Evolutionary conservation across 1,284 basidiomycete species (phyloP), one percentile per base, ranked within the genome.

Genomic region (Laetiporus sulphureus): DNA sequence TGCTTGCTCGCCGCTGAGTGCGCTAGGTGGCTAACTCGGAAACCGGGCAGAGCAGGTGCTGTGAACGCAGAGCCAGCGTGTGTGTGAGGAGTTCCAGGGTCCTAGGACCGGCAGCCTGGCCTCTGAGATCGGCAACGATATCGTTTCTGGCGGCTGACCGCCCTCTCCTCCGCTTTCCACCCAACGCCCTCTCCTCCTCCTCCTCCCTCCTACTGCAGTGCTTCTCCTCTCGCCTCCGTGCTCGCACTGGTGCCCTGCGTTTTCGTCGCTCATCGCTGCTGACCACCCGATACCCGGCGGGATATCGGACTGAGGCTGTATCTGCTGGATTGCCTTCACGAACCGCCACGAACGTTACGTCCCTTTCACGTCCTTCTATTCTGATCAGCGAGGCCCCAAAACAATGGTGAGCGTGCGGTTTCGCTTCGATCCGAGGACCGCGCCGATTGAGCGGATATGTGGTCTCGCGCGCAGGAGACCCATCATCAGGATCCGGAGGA

Each of bases 401-500:
- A n/a, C n/a, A 13, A 47, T 47, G 45, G 45, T 47, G 37, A 40
- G n/a, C n/a, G n/a, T n/a, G n/a, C n/a, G n/a, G n/a, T n/a, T n/a
- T n/a, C n/a, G n/a, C n/a, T n/a, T n/a, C n/a, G n/a, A n/a, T n/a
- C n/a, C n/a, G n/a, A n/a, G n/a, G n/a, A n/a, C n/a, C n/a, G n/a
- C n/a, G n/a, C n/a, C n/a, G n/a, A n/a, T n/a, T n/a, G n/a, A n/a
- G 25, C 40, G 24, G 41, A 32, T 21, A 40, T 35, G 36, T 36
- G 37, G 24, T n/a, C 32, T 44, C 27, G 40, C 31, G 24, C 30
- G 50, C 44, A 88, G 84, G 83, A 87, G 50, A 60, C 77, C 38
- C 75, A 72, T 52, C 69, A 73, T 56, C 79, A 83, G 59, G 93
- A 97, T 71, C 93, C 93, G 46, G 91, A 95, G 64, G 87, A 92